phyloP scores from a whole-genome alignment of 805 yeast genomes.

The Metschnikowia koreensis region DNA sequence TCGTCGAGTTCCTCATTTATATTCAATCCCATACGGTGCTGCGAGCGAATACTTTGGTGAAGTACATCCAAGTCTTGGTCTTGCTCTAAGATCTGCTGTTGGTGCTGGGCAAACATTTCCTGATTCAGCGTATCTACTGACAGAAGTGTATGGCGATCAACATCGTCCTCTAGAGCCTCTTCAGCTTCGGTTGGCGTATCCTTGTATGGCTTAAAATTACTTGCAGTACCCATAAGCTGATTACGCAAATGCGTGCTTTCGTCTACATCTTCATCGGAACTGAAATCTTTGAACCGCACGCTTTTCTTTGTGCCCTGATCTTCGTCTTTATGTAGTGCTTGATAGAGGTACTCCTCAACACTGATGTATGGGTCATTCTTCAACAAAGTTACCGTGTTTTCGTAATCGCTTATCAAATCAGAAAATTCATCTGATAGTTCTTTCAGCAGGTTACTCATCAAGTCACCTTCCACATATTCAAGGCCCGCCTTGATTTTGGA shows the following conservation, averaged over 20 bases:
- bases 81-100: conserved; percentile 39
- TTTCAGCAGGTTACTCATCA: conserved; percentile 10
- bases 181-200: conserved; percentile 20
- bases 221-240: conserved; percentile 35
- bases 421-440: conserved; percentile 5
- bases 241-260: conserved; percentile 23
- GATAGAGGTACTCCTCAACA: conserved; percentile 30
- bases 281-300: conserved; percentile 39
- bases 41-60: conserved; percentile 34
- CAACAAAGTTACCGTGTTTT: conserved; percentile 18
- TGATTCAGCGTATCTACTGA: conserved; percentile 34
- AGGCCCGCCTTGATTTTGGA: conserved; percentile 27
- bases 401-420: conserved; percentile 17
- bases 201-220: conserved; percentile 33
- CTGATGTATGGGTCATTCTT: conserved; percentile 29
- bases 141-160: conserved; percentile 19
- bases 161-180: conserved; percentile 19
- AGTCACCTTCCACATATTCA: conserved; percentile 30
- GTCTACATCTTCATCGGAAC: conserved; percentile 20
- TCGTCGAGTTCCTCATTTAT: conserved; percentile 42
- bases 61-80: conserved; percentile 35
- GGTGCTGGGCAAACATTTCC: conserved; percentile 43
- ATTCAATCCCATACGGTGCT: conserved; percentile 39
- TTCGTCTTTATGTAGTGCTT: conserved; percentile 1
- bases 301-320: conserved; percentile 23